These are phyloP conservation scores for Jackrogersella multiformis DNA, from an alignment of 495 filamentous ascomycete genomes.

Conservation along the genomic window DNA sequence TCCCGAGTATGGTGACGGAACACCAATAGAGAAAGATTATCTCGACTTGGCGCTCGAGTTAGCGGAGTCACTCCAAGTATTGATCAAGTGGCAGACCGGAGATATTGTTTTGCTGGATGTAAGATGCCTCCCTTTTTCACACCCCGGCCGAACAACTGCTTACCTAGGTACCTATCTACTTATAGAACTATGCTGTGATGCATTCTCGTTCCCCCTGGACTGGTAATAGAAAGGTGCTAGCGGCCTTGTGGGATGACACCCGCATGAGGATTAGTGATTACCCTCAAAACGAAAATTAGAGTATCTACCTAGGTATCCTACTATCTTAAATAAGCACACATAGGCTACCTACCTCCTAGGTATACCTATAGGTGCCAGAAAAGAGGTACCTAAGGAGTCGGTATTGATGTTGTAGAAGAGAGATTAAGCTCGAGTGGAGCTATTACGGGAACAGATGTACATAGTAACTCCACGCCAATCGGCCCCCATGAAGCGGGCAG, in stretches of 20 bases:
- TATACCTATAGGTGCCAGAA: too few relatives aligned
- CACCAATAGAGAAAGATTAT: slow-evolving; percentile 38
- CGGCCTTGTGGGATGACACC: slow-evolving; percentile 39
- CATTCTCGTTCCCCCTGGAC: slow-evolving; percentile 41
- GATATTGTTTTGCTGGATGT: slow-evolving; percentile 31
- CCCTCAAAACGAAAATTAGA: background rate
- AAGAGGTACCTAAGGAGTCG: too few relatives aligned
- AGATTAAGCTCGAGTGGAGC: too few relatives aligned
- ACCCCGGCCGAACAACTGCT: background rate
- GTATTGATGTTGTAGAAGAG: too few relatives aligned
- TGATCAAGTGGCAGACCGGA: slow-evolving; percentile 28
- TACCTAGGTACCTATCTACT: background rate
- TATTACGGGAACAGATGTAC: too few relatives aligned
- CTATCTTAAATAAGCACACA: too few relatives aligned
- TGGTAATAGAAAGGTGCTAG: slow-evolving; percentile 38
- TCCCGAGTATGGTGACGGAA: slow-evolving; percentile 41
- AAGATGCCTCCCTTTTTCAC: background rate
- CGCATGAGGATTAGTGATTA: slow-evolving; percentile 28
- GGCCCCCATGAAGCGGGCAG: too few relatives aligned
- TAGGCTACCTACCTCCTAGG: too few relatives aligned
- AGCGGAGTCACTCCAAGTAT: slow-evolving; percentile 39
- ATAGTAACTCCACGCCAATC: too few relatives aligned
- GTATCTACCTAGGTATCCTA: too few relatives aligned
- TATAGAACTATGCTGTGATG: slow-evolving; percentile 45
- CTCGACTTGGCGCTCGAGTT: slow-evolving; percentile 39